These are phyloP conservation scores for Discostella stelligera DNA, from an alignment of 352 stramenopile species.

Conservation along the genomic window DNA sequence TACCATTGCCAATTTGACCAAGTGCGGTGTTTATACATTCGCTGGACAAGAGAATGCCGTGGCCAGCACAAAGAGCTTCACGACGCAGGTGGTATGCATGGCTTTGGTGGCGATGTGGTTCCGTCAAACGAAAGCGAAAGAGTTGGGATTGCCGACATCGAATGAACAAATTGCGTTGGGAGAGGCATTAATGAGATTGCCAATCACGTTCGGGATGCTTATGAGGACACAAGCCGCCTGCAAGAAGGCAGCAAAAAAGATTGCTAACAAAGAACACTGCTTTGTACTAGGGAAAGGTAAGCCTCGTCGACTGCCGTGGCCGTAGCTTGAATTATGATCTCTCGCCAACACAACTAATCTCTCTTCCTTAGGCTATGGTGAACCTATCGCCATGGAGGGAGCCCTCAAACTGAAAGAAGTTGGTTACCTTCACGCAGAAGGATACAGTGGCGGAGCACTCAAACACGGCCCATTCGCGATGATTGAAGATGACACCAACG, in stretches of 20 bases:
- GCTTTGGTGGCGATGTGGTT: conserved; percentile 81
- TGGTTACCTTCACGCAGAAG: conserved; percentile 95
- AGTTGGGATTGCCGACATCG: conserved; percentile 81
- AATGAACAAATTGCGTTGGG: conserved; percentile 88
- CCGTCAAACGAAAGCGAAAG: conserved; percentile 77
- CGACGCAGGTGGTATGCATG: conserved; percentile 86
- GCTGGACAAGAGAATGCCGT: conserved; percentile 94
- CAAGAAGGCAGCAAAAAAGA: conserved; percentile 85
- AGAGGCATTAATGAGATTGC: conserved; percentile 91
- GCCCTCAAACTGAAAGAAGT: conserved; percentile 98
- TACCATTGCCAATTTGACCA: conserved; percentile 88
- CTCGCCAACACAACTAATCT: background rate
- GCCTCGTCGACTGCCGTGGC: background rate
- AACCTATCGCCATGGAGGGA: conserved; percentile 93
- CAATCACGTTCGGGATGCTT: conserved; percentile 95
- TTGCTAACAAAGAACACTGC: conserved; percentile 88
- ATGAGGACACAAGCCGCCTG: conserved; percentile 89
- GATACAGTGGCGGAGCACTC: conserved; percentile 93
- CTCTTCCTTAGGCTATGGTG: conserved; percentile 76
- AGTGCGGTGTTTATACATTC: conserved; percentile 94
- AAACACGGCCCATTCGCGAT: conserved; percentile 97
- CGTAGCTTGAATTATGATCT: conserved; percentile 4
- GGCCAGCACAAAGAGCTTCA: conserved; percentile 96
- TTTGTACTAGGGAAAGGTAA: conserved; percentile 90
- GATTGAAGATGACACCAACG: conserved; percentile 89